Base-by-base conservation (phyloP, 768 basidiomycete genomes). In the Porphyrellus cyaneotinctus region DNA sequence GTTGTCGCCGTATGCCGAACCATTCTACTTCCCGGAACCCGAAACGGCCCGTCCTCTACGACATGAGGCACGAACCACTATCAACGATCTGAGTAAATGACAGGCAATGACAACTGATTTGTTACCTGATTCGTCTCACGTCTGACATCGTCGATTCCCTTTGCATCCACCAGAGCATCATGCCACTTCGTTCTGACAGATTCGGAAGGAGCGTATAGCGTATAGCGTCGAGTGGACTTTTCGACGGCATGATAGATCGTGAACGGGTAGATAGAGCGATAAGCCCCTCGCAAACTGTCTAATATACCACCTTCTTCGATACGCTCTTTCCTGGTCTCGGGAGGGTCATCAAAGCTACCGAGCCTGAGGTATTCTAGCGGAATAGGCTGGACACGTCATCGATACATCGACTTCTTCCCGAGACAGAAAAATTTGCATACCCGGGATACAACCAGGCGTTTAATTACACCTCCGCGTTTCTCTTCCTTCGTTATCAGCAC, bases 311-410 rank as follows among this genome's bases (percentile, higher is more conserved):
- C 78, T 43, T 81, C 83, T 45, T 87, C 84, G 15, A 73, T 60
- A 39, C 77, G 78, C 56, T 85, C 87, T 62, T 79, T 84, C 31
- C 88, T 80, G 43, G 69, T 74, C 58, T 90, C 91, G 6, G 82
- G 71, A 7, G 79, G 72, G 2, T 64, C 74, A 18, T 76, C 73
- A 63, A 92, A 93, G 15, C 77, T 70, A 26, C 79, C 88, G 9
- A 91, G 74, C 17, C 81, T 82, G n/a, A 93, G 78, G 57, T 84
- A 91, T 33, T 87, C 84, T 3, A 93, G 70, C 4, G 89, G 86
- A 49, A 93, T 79, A 26, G 91, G 91, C 91, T 92, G 56, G 32
- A 33, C 17, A 49, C 55, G 43, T 42, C 43, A 54, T 59, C 47
- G 17, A 51, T 33, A 58, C 32, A 53, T 44, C 30, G 1, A 30